Base-by-base conservation (phyloP, 257 asterid species). In the Leptodermis oblonga region DNA sequence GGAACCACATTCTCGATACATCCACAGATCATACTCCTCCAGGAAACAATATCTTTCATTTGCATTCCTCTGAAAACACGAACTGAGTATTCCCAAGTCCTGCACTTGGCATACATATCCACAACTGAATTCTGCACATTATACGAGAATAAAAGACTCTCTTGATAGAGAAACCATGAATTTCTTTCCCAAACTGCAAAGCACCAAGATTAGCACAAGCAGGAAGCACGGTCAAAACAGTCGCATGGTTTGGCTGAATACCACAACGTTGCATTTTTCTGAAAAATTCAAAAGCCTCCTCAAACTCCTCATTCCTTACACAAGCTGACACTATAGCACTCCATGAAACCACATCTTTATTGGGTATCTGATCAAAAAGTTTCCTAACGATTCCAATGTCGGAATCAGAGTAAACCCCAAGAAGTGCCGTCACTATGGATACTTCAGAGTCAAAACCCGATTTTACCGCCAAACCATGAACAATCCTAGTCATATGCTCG, bases 251-350 rank as follows among this genome's bases (percentile, higher is more conserved):
- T 31, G 92, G 95, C 67, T 59, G 81, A 78, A 84, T 52, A 12
- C 86, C 84, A 49, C 45, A 73, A 70, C 63, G 51, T 59, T 75
- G 49, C 95, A 89, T 91, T 68, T 77, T 69, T 73, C 82, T 80
- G 23, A 89, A 75, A 53, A 83, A 71, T 45, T 80, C 78, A 68
- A 89, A 72, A 56, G 95, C 90, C 56, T 80, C 80, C 15, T 71
- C 48, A 72, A 76, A 77, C 73, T 80, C 85, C 64, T 78, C 86
- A 58, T 74, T 79, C 81, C 78, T 78, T 54, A 82, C 80, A 73
- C 80, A 82, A n/a, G 91, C 88, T 0, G 90, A 87, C 74, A 85
- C 72, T 93, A 87, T 82, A 10, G 92, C 87, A 53, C 90, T 89
- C 81, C 90, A 89, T 81, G 83, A 72, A 74, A 91, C 71, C 60